Percentiles rank a stretch among this genome's conserved stretches.
These are phyloP conservation scores for Lumnitzera littorea DNA, from an alignment of 345 rosid species.

Conservation along the genomic window DNA sequence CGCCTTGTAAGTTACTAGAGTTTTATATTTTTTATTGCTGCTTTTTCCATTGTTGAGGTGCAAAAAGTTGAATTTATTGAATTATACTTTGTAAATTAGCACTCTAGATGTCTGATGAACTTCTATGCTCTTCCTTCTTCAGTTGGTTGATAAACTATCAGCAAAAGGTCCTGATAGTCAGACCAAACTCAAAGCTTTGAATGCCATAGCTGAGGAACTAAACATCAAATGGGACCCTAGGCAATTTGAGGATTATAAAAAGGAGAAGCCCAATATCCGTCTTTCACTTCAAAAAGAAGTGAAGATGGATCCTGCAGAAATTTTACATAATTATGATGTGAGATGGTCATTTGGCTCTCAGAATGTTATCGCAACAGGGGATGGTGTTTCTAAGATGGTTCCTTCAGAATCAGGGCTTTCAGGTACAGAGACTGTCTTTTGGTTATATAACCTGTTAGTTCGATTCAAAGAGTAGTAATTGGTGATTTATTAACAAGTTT, in stretches of 20 bases:
- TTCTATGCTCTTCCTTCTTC: constrained; percentile 4
- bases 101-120: not conserved
- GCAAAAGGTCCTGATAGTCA: constrained; percentile 70
- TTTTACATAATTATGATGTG: constrained; percentile 13
- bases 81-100: too few species aligned
- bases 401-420: too few species aligned
- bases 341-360: constrained; percentile 24
- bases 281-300: too few species aligned
- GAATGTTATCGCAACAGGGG: constrained; percentile 3
- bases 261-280: too few species aligned
- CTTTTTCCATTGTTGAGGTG: too few species aligned
- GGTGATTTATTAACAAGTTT: too few species aligned
- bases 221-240: constrained; percentile 57
- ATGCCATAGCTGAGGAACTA: constrained; percentile 63
- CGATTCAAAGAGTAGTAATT: too few species aligned
- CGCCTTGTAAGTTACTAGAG: constrained; percentile 47
- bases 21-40: not conserved
- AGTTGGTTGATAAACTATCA: constrained; percentile 80
- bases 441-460: not conserved
- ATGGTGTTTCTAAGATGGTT: not conserved
- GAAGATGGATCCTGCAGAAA: too few species aligned
- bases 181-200: constrained; percentile 54
- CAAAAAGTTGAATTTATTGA: too few species aligned
- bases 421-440: not conserved
- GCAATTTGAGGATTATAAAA: constrained; percentile 14